Conservation (phyloP, 495 filamentous ascomycete species). For the Neurospora sp. region DNA sequence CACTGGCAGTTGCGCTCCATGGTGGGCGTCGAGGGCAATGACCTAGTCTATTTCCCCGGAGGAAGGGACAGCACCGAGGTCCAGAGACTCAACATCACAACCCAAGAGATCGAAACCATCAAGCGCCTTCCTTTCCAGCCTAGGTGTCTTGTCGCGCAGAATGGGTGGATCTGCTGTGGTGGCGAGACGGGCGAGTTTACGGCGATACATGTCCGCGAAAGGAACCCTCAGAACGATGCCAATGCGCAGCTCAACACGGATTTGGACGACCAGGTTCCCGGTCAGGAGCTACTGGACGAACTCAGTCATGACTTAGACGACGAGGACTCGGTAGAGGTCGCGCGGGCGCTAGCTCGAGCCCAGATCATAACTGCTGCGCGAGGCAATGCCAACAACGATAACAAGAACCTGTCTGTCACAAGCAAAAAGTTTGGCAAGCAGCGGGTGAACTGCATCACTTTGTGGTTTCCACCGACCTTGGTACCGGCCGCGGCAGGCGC, state of each 20-base stretch:
- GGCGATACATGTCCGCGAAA: slow-evolving; percentile 52
- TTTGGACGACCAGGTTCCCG: slow-evolving; percentile 51
- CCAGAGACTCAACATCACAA: slow-evolving; percentile 60
- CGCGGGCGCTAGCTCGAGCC: slow-evolving; percentile 10
- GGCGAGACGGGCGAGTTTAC: slow-evolving; percentile 80
- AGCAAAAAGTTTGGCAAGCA: slow-evolving; percentile 36
- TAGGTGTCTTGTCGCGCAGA: slow-evolving; percentile 70
- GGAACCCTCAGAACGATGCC: slow-evolving; percentile 18
- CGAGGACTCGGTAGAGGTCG: background rate
- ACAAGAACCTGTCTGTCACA: slow-evolving; percentile 27
- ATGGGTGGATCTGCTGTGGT: slow-evolving; percentile 84
- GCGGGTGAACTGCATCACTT: slow-evolving; percentile 46
- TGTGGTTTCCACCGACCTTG: slow-evolving; percentile 37
- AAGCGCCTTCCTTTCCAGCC: slow-evolving; percentile 72
- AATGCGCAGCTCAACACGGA: slow-evolving; percentile 30
- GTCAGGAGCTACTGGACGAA: slow-evolving; percentile 15
- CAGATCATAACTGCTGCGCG: slow-evolving; percentile 10
- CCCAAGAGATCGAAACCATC: slow-evolving; percentile 64
- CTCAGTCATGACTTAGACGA: slow-evolving; percentile 32
- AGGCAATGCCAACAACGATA: slow-evolving; percentile 8
- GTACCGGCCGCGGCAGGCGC: slow-evolving; percentile 16
- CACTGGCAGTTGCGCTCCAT: slow-evolving; percentile 91
- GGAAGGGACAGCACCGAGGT: slow-evolving; percentile 50
- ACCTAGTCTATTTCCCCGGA: slow-evolving; percentile 74
- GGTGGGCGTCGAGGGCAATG: slow-evolving; percentile 66